phyloP scores from a whole-genome alignment of 164 flowering plant genomes.

The Sextonia rubra region DNA sequence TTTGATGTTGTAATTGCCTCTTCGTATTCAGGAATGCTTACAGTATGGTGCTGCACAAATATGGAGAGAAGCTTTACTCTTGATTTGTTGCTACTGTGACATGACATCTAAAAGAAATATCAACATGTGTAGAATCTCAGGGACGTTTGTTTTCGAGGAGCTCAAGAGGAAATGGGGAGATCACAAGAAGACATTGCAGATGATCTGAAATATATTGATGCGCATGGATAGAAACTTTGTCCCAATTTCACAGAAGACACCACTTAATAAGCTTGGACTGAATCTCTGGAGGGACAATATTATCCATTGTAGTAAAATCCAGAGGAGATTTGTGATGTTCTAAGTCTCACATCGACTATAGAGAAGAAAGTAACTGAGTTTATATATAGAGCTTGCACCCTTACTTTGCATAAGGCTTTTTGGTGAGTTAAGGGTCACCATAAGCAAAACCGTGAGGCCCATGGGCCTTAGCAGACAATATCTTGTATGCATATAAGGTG shows the following conservation, averaged over 20 bases:
- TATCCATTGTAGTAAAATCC: constrained; percentile 64
- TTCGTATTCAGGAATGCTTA: constrained; percentile 77
- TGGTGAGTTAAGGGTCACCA: too few species aligned
- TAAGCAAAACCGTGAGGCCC: too few species aligned
- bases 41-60: constrained; percentile 94
- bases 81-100: constrained; percentile 88
- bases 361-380: too few species aligned
- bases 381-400: too few species aligned
- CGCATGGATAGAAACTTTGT: constrained; percentile 96
- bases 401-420: too few species aligned
- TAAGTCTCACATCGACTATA: too few species aligned
- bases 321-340: too few species aligned
- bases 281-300: constrained; percentile 85
- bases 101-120: constrained; percentile 66
- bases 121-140: constrained; percentile 67
- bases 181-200: constrained; percentile 80
- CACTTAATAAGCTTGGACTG: constrained; percentile 83
- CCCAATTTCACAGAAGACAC: constrained; percentile 70
- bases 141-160: constrained; percentile 83
- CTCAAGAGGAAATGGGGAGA: constrained; percentile 83
- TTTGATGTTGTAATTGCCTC: constrained; percentile 12
- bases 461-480: too few species aligned
- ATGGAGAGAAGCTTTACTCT: constrained; percentile 83
- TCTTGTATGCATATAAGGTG: too few species aligned
- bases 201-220: constrained; percentile 92